Base-by-base conservation (phyloP, 306 rosid genomes). In the Dalbergia cultrata region DNA sequence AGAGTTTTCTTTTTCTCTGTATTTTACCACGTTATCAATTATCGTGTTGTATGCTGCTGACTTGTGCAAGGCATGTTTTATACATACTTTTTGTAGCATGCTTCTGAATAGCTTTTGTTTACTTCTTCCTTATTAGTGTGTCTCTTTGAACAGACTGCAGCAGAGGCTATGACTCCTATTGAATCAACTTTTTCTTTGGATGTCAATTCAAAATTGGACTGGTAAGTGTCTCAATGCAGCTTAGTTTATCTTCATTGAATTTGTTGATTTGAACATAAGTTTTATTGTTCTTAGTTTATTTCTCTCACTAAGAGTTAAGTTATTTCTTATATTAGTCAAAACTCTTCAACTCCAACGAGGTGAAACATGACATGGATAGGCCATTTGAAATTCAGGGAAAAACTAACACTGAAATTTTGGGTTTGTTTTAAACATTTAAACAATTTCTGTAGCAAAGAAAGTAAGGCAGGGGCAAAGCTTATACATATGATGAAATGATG, bases 111-210 rank as follows among this genome's bases (percentile, higher is more conserved):
- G 37, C 56, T 17, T 79, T 56, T 81, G 35, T 68, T 43, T 22
- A 56, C 37, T 35, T 13, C 64, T 52, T 2, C 17, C 64, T 16
- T 31, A 79, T 43, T 52, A 26, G 39, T 71, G 59, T 9, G 47
- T 63, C 6, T 70, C 50, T 80, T 62, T 64, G 62, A 77, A 70
- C 88, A 94, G 98, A 94, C 92, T 59, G 98, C 98, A 68, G 97
- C 91, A 85, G 97, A 88, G 86, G 98, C 98, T 37, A 94, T 92
- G 98, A 94, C 97, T 18, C 98, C 98, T 67, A 94, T 94, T 81
- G 98, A 94, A 74, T 94, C 98, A 41, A 91, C 98, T 58, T 94
- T 94, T 81, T 94, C 98, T 59, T 85, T 94, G 87, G 93, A 92
- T 85, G 97, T 94, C 22, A 90, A 92, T 82, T 94, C 98, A 60